These are phyloP conservation scores for Madurella fahalii DNA, from an alignment of 2,329 filamentous ascomycete species.

Conservation along the genomic window DNA sequence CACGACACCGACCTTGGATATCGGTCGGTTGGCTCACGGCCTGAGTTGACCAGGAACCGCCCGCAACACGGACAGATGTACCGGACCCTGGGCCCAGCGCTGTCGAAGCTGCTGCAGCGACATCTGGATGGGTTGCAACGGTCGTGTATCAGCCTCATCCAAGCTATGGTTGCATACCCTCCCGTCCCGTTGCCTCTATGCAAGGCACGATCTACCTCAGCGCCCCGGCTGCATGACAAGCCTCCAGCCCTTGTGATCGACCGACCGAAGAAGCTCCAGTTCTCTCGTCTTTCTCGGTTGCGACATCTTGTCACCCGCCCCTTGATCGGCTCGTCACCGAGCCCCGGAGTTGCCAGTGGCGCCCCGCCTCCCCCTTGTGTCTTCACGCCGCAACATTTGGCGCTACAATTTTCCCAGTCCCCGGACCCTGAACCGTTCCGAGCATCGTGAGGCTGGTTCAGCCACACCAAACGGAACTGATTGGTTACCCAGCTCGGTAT, in stretches of 20 bases:
- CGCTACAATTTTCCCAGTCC: neutral
- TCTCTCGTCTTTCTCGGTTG: neutral
- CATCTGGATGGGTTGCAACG: neutral
- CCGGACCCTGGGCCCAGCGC: neutral
- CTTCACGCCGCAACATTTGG: neutral
- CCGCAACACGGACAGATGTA: too few relatives aligned
- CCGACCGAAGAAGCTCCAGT: neutral
- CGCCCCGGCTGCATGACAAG: too few relatives aligned
- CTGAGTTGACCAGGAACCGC: neutral
- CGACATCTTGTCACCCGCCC: neutral
- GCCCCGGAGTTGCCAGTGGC: neutral
- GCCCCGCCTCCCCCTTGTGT: neutral
- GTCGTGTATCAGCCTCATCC: too few relatives aligned
- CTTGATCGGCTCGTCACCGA: neutral
- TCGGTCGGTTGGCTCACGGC: neutral
- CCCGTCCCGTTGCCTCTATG: too few relatives aligned
- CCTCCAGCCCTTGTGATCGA: too few relatives aligned
- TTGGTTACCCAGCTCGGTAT: neutral
- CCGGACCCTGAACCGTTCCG: neutral
- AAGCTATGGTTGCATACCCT: too few relatives aligned
- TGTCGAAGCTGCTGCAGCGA: slow-evolving; percentile 14
- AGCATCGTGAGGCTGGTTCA: neutral
- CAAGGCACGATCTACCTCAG: too few relatives aligned
- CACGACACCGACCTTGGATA: slow-evolving; percentile 1
- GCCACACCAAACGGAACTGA: neutral